These are phyloP conservation scores for Mycothermus thermophilus DNA, from an alignment of 495 filamentous ascomycete species.

Conservation along the genomic window DNA sequence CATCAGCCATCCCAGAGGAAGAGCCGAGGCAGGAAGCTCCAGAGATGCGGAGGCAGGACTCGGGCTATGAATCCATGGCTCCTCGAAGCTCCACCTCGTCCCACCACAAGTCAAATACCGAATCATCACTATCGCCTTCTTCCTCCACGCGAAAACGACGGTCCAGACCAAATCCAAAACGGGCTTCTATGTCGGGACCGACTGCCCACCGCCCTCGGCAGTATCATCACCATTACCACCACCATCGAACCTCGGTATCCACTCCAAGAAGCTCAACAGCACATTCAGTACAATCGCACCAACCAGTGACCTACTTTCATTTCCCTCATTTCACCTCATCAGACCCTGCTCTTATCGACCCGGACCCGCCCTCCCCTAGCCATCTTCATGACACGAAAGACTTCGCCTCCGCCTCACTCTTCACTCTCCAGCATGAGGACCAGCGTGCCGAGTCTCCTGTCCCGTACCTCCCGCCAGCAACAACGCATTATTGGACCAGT, in stretches of 20 bases:
- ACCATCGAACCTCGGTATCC: conserved; percentile 5
- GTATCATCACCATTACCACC: conserved; percentile 15
- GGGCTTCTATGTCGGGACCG: conserved; percentile 22
- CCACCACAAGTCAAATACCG: conserved; percentile 6
- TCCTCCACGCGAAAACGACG: conserved; percentile 20
- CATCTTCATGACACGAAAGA: neutral
- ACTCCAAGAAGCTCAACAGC: conserved; percentile 10
- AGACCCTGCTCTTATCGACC: conserved; percentile 16
- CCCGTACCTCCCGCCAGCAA: conserved; percentile 33
- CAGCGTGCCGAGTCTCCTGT: conserved; percentile 6
- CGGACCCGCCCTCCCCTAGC: conserved; percentile 6
- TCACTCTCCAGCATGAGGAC: too few species aligned
- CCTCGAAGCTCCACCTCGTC: conserved; percentile 16
- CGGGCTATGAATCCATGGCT: conserved; percentile 34
- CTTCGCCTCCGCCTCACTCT: conserved; percentile 1
- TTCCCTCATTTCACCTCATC: conserved; percentile 35
- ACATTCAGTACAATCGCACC: conserved; percentile 9
- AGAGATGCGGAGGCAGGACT: conserved; percentile 35
- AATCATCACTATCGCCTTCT: conserved; percentile 11
- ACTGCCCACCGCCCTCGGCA: conserved; percentile 12
- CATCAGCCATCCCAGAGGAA: conserved; percentile 2
- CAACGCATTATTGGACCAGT: conserved; percentile 44
- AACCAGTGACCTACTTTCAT: conserved; percentile 30
- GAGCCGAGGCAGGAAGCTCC: conserved; percentile 8
- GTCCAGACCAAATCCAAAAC: conserved; percentile 21